Conservation (phyloP, 2,329 filamentous ascomycete genomes). For the Phoma herbarum region DNA sequence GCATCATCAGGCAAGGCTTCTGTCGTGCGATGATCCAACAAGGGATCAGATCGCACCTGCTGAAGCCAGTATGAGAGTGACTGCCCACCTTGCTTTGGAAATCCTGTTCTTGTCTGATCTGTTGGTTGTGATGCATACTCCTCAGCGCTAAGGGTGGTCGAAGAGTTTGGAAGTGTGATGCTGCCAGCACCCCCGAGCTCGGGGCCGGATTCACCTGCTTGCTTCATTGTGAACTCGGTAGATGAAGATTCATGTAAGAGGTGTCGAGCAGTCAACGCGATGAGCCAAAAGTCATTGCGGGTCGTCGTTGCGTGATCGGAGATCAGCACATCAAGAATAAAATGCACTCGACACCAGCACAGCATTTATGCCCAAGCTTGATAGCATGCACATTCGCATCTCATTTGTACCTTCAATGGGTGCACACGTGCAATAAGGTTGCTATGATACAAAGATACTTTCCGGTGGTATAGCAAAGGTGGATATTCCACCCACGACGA, state of each 20-base stretch:
- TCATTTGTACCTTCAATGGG: too few species aligned
- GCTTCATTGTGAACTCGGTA: constrained; percentile 19
- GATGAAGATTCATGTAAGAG: background rate
- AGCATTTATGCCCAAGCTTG: background rate
- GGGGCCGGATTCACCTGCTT: constrained; percentile 1
- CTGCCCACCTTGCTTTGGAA: constrained; percentile 37
- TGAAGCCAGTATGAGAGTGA: constrained; percentile 42
- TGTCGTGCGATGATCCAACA: constrained; percentile 43
- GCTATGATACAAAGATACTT: background rate
- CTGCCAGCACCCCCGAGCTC: constrained; percentile 18
- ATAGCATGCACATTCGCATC: background rate
- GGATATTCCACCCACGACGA: background rate
- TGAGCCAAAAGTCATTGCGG: background rate
- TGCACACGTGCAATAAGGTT: background rate
- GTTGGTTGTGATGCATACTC: constrained; percentile 29
- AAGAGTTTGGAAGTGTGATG: constrained; percentile 20
- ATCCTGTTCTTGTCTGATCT: constrained; percentile 25
- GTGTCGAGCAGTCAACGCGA: background rate
- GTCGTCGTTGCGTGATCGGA: constrained; percentile 15
- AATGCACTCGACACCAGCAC: background rate
- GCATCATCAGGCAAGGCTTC: constrained; percentile 36
- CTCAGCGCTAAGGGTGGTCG: constrained; percentile 29
- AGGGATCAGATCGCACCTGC: constrained; percentile 38
- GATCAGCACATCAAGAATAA: constrained; percentile 9
- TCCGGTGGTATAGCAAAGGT: background rate